Percentiles rank a stretch among this genome's conserved stretches.
Conservation (phyloP, 345 rosid species). For the Eucalyptus pauciflora region DNA sequence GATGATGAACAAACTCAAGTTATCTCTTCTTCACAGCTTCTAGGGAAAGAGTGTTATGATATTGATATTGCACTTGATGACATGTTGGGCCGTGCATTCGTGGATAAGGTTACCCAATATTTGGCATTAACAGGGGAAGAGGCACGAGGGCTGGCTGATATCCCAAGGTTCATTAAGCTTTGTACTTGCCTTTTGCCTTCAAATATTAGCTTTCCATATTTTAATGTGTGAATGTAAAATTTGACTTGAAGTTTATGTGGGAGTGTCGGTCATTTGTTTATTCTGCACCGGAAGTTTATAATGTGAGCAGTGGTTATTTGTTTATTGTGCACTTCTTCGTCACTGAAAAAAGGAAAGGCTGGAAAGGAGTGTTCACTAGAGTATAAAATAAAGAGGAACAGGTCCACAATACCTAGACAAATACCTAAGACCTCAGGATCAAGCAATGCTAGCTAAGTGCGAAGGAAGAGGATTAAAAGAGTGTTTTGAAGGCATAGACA, state of each 20-base stretch:
- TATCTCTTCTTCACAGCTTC: slow-evolving; percentile 30
- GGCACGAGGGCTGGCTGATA: neutral
- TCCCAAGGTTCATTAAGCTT: slow-evolving; percentile 1
- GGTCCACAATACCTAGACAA: neutral
- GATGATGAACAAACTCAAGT: neutral
- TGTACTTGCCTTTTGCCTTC: neutral
- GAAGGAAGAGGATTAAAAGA: neutral
- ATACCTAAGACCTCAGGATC: neutral
- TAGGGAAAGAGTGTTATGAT: slow-evolving; percentile 80
- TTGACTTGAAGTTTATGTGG: neutral
- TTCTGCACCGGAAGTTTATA: neutral
- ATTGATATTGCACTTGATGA: slow-evolving; percentile 62
- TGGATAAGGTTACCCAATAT: slow-evolving; percentile 45
- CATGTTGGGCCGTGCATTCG: slow-evolving; percentile 72
- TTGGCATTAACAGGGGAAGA: slow-evolving; percentile 49
- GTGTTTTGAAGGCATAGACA: neutral
- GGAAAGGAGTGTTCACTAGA: neutral
- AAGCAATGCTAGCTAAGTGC: neutral
- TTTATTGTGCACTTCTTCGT: neutral
- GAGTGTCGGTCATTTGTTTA: neutral
- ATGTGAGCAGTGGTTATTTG: neutral
- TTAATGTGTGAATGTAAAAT: neutral
- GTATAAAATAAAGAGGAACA: neutral
- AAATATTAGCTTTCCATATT: neutral
- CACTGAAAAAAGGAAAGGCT: neutral